Percentiles rank a stretch among this genome's conserved stretches.
phyloP scores from a whole-genome alignment of 169 alveolate genomes.

The Theileria sp. region DNA sequence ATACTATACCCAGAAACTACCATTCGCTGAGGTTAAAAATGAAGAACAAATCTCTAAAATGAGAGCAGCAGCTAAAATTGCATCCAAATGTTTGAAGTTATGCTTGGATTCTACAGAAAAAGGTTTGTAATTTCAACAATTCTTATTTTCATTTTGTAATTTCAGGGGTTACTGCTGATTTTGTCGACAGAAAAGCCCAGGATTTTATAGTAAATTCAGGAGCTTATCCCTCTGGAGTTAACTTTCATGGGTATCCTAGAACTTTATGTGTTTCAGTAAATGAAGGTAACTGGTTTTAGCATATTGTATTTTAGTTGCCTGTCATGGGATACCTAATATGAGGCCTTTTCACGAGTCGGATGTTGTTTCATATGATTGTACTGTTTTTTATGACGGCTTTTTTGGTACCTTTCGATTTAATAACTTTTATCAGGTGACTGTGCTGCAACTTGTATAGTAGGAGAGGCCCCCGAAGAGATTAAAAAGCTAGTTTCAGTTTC shows the following conservation, averaged over 20 bases:
- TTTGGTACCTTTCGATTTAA: slow-evolving; percentile 76
- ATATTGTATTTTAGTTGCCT: slow-evolving; percentile 67
- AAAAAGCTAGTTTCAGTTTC: slow-evolving; percentile 64
- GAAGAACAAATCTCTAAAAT: slow-evolving; percentile 50
- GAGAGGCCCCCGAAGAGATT: slow-evolving; percentile 60
- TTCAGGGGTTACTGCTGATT: slow-evolving; percentile 85
- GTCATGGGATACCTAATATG: slow-evolving; percentile 92
- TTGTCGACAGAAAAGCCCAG: slow-evolving; percentile 85
- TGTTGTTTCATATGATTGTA: slow-evolving; percentile 87
- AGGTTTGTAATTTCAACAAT: neutral
- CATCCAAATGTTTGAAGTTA: slow-evolving; percentile 68
- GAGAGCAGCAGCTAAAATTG: slow-evolving; percentile 72
- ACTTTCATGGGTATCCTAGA: slow-evolving; percentile 90
- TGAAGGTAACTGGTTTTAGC: slow-evolving; percentile 68
- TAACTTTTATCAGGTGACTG: slow-evolving; percentile 80
- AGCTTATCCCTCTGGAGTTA: slow-evolving; percentile 93
- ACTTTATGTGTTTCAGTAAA: slow-evolving; percentile 90
- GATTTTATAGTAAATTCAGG: slow-evolving; percentile 80
- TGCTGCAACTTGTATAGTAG: slow-evolving; percentile 73
- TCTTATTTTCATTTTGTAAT: neutral
- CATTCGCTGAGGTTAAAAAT: slow-evolving; percentile 70
- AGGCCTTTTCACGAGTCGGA: slow-evolving; percentile 86
- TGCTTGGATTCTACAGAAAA: slow-evolving; percentile 70
- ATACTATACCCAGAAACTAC: slow-evolving; percentile 27
- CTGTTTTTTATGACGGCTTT: slow-evolving; percentile 85